These are phyloP conservation scores for Prunus mume DNA, from an alignment of 306 rosid genomes.

Conservation along the genomic window DNA sequence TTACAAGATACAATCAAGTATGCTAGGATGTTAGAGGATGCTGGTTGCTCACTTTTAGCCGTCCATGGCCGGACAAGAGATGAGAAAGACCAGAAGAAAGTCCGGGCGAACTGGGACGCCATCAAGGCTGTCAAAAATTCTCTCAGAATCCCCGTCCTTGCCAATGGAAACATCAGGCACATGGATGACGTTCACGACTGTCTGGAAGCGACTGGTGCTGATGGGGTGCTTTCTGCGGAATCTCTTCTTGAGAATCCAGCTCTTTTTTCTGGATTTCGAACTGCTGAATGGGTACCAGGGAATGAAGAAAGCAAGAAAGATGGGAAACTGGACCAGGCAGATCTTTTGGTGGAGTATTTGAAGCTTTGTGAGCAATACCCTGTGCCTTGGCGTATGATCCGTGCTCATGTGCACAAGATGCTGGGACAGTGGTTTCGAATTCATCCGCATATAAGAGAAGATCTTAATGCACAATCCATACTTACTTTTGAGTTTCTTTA, in stretches of 20 bases:
- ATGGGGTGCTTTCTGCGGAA: slow-evolving; percentile 64
- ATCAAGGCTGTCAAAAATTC: slow-evolving; percentile 79
- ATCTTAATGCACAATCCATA: slow-evolving; percentile 66
- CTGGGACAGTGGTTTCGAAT: slow-evolving; percentile 91
- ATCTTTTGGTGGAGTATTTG: slow-evolving; percentile 74
- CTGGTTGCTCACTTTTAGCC: slow-evolving; percentile 86
- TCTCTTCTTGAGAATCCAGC: slow-evolving; percentile 94
- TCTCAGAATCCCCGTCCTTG: slow-evolving; percentile 63
- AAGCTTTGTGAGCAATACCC: slow-evolving; percentile 78
- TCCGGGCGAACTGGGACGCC: slow-evolving; percentile 86
- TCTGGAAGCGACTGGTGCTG: slow-evolving; percentile 49
- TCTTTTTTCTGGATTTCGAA: slow-evolving; percentile 79
- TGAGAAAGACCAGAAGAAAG: slow-evolving; percentile 83
- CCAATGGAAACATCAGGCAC: slow-evolving; percentile 58
- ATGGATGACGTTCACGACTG: slow-evolving; percentile 46
- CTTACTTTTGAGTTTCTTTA: slow-evolving; percentile 87
- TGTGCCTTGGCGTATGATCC: slow-evolving; percentile 95
- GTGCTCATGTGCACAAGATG: slow-evolving; percentile 87
- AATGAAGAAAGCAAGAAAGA: slow-evolving; percentile 36
- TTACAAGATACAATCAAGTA: slow-evolving; percentile 74
- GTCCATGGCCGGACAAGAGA: slow-evolving; percentile 93
- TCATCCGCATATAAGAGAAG: slow-evolving; percentile 91
- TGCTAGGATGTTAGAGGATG: slow-evolving; percentile 91
- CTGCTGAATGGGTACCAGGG: slow-evolving; percentile 58
- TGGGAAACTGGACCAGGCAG: slow-evolving; percentile 72